phyloP scores from a whole-genome alignment of 2,329 filamentous ascomycete genomes.

The Sodiomyces alkalinus region DNA sequence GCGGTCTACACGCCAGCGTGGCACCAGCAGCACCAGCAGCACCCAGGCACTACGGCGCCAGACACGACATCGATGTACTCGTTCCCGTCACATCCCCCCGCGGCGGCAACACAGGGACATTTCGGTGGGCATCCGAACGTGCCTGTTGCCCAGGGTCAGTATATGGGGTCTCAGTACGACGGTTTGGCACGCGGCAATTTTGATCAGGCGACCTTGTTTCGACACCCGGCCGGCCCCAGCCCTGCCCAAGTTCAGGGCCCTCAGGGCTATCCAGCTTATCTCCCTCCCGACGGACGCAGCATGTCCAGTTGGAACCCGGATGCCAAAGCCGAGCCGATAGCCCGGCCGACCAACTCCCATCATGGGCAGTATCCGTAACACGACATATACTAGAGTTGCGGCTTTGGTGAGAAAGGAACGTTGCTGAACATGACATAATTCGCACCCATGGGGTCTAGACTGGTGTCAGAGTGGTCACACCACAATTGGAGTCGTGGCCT shows the following conservation, averaged over 20 bases:
- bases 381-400: no score
- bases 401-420: no score
- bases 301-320: slow-evolving; percentile 11
- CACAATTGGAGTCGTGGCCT: background rate
- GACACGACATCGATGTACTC: slow-evolving; percentile 28
- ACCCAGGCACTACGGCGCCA: slow-evolving; percentile 24
- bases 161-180: slow-evolving; percentile 20
- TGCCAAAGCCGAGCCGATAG: slow-evolving; percentile 4
- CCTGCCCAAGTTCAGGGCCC: slow-evolving; percentile 12
- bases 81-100: slow-evolving; percentile 24
- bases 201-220: slow-evolving; percentile 17
- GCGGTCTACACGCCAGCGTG: slow-evolving; percentile 29
- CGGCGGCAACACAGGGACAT: slow-evolving; percentile 13
- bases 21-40: no score
- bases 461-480: no score
- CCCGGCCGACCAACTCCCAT: slow-evolving; percentile 1
- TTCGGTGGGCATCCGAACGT: slow-evolving; percentile 17
- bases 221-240: slow-evolving; percentile 12
- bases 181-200: slow-evolving; percentile 17
- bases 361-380: background rate
- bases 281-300: slow-evolving; percentile 17
- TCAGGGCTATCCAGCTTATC: slow-evolving; percentile 18
- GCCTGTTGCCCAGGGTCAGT: slow-evolving; percentile 17
- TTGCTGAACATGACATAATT: no score
- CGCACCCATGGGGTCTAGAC: no score